Evolutionary conservation across 768 basidiomycete species (phyloP).

Genomic region (Coprinopsis strossmayeri): DNA sequence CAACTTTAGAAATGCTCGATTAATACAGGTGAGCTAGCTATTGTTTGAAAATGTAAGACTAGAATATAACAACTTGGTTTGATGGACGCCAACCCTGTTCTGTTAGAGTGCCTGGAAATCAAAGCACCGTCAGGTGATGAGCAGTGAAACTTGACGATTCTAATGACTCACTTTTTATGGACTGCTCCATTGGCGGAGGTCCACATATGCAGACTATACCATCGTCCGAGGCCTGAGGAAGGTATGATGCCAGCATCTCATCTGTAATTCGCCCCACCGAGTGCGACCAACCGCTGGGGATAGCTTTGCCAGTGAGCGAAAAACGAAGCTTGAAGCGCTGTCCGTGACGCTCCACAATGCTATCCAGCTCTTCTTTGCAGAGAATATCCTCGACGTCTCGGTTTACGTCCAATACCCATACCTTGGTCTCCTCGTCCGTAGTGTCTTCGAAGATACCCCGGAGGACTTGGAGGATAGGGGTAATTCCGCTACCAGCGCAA

Average conservation of each 20-base stretch:
- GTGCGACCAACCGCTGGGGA: slow-evolving; percentile 31
- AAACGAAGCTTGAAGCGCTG: slow-evolving; percentile 35
- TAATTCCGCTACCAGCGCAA: slow-evolving; percentile 55
- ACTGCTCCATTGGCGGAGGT: slow-evolving; percentile 25
- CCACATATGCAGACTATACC: slow-evolving; percentile 44
- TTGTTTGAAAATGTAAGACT: no score
- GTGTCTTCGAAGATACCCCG: slow-evolving; percentile 33
- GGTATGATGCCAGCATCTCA: slow-evolving; percentile 28
- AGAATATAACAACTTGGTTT: no score
- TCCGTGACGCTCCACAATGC: slow-evolving; percentile 20
- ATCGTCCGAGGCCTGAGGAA: slow-evolving; percentile 34
- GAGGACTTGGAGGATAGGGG: slow-evolving; percentile 52
- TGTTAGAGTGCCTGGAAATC: no score
- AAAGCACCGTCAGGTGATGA: no score
- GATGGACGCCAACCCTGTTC: no score
- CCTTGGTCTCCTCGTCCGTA: slow-evolving; percentile 27
- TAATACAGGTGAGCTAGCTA: not conserved
- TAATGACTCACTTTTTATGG: slow-evolving; percentile 12
- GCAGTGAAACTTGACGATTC: not conserved
- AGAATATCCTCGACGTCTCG: slow-evolving; percentile 43
- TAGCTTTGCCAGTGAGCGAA: slow-evolving; percentile 29
- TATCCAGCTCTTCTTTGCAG: slow-evolving; percentile 41
- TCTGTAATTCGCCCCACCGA: slow-evolving; percentile 34
- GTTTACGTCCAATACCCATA: slow-evolving; percentile 47
- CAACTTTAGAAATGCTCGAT: no score